Evolutionary conservation across 148 eudicot genomes (phyloP).

Genomic region (Cornus florida): DNA sequence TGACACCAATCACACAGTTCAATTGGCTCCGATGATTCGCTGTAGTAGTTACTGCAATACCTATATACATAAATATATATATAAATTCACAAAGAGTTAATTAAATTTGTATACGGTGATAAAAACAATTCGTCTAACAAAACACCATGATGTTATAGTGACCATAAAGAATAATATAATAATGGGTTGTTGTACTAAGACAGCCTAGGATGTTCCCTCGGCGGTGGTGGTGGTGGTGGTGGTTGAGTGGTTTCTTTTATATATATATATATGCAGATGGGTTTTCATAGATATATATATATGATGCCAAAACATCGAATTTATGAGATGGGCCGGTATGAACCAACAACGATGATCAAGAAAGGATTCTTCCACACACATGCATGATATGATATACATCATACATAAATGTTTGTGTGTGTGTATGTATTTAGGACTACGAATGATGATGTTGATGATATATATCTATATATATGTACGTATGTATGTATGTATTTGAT

Average conservation of each 20-base stretch:
- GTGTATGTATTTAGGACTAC: no score
- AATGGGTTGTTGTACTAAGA: slow-evolving; percentile 1
- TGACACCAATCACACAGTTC: slow-evolving; percentile 63
- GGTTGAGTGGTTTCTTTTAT: slow-evolving; percentile 2
- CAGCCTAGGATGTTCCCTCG: slow-evolving; percentile 9
- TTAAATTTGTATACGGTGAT: not conserved
- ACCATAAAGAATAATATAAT: not conserved
- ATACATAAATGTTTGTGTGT: not conserved
- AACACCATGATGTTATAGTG: not conserved
- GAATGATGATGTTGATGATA: not conserved
- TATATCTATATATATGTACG: not conserved
- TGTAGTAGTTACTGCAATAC: slow-evolving; percentile 72
- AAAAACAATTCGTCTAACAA: not conserved
- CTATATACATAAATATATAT: slow-evolving; percentile 17
- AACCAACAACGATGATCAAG: not conserved
- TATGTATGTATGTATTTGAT: not conserved
- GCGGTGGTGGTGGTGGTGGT: not conserved
- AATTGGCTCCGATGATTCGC: slow-evolving; percentile 39
- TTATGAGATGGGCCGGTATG: slow-evolving; percentile 4
- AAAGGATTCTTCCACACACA: not conserved
- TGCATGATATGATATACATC: not conserved
- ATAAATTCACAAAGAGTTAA: not conserved
- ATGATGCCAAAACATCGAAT: not conserved
- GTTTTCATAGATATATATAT: not conserved
- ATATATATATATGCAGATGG: not conserved